Evolutionary conservation across 305 asterid genomes (phyloP).

Genomic region (Fraxinus nigra): DNA sequence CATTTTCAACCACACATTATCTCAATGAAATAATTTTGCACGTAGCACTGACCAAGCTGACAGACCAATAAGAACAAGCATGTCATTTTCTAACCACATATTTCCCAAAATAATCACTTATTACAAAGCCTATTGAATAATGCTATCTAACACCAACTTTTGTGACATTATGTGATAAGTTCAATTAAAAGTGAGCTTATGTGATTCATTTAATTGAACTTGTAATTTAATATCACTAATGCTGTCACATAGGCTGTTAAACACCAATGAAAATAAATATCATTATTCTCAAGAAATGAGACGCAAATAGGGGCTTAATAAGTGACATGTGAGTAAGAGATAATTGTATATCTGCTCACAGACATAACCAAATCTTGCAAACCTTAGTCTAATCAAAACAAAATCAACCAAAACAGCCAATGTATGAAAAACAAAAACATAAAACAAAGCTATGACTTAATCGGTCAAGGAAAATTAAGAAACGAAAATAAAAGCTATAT

Average conservation of each 20-base stretch:
- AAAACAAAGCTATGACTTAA: not conserved
- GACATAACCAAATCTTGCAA: not conserved
- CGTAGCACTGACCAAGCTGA: not conserved
- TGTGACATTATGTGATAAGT: not conserved
- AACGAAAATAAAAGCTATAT: not conserved
- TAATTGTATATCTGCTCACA: not conserved
- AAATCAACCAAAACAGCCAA: not conserved
- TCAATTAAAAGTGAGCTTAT: not conserved
- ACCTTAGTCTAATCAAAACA: not conserved
- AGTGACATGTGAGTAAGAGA: not conserved
- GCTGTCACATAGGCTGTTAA: not conserved
- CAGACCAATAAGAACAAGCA: not conserved
- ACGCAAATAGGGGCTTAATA: not conserved
- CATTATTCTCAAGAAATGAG: not conserved
- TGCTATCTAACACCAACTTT: not conserved
- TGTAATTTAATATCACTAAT: not conserved
- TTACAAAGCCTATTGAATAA: not conserved
- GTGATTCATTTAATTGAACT: not conserved
- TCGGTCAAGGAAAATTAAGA: not conserved
- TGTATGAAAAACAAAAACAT: not conserved
- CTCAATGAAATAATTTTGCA: not conserved
- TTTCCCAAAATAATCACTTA: not conserved
- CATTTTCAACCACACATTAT: not conserved
- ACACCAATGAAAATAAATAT: no score
- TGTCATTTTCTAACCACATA: not conserved